Evolutionary conservation across 331 rosid species (phyloP).

Genomic region (Rosa hybrid): DNA sequence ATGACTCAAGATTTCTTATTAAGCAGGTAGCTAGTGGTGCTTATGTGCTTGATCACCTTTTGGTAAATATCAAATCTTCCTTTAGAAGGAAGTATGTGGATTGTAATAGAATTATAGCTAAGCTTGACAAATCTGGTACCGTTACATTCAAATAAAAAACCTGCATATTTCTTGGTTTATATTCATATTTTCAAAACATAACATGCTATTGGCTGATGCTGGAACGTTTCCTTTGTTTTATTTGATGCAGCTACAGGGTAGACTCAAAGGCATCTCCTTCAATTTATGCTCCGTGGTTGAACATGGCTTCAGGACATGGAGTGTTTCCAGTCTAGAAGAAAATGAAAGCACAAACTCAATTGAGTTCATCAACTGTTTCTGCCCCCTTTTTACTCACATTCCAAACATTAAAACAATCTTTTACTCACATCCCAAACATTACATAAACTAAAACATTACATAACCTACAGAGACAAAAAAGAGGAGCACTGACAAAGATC

Average conservation of each 20-base stretch:
- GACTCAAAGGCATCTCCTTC: neutral
- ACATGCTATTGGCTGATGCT: neutral
- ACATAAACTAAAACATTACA: neutral
- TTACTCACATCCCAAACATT: slow-evolving; percentile 35
- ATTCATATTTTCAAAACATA: neutral
- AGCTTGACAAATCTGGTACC: neutral
- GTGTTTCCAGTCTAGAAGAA: neutral
- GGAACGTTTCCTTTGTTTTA: neutral
- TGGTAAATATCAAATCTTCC: too few relatives aligned
- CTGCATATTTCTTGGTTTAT: neutral
- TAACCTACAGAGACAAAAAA: too few relatives aligned
- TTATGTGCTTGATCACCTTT: too few relatives aligned
- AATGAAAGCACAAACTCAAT: slow-evolving; percentile 7
- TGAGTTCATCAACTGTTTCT: slow-evolving; percentile 3
- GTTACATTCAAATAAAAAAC: too few relatives aligned
- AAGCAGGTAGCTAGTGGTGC: neutral
- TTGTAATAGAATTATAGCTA: too few relatives aligned
- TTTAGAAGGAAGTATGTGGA: too few relatives aligned
- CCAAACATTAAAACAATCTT: slow-evolving; percentile 19
- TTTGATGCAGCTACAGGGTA: slow-evolving; percentile 3
- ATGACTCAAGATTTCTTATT: neutral
- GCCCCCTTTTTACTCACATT: slow-evolving; percentile 14
- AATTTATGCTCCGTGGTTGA: neutral
- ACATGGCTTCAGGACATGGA: neutral
- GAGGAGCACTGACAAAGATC: neutral